Conservation (phyloP, 1,284 basidiomycete species). For the Trichosporon asahii region DNA sequence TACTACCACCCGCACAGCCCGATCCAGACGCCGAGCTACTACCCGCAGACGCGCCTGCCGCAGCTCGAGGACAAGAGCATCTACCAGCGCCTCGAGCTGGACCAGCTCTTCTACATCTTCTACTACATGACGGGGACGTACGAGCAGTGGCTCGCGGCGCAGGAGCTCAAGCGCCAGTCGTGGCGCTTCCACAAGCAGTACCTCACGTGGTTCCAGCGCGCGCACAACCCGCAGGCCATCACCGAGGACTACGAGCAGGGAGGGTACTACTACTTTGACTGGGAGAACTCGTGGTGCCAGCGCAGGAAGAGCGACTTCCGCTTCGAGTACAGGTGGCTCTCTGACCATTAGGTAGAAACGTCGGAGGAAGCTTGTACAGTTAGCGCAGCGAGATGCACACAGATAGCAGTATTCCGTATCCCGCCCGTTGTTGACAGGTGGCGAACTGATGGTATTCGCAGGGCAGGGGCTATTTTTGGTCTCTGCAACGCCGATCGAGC, state of each 20-base stretch:
- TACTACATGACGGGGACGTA: constrained; percentile 97
- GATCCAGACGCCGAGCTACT: constrained; percentile 86
- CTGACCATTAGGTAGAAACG: constrained; percentile 7
- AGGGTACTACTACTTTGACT: constrained; percentile 94
- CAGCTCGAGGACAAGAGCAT: constrained; percentile 79
- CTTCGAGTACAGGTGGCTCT: constrained; percentile 59
- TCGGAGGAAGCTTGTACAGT: constrained; percentile 2
- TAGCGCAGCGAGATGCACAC: constrained; percentile 4
- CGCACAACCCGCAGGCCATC: constrained; percentile 97
- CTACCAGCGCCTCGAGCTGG: constrained; percentile 90
- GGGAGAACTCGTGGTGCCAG: constrained; percentile 97
- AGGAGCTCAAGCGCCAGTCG: constrained; percentile 94
- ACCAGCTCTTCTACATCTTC: constrained; percentile 98
- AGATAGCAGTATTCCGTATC: constrained; percentile 1
- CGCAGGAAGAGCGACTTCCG: constrained; percentile 97
- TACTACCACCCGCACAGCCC: constrained; percentile 96
- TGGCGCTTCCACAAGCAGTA: constrained; percentile 99
- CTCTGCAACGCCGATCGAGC: neutral
- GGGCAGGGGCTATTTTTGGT: neutral
- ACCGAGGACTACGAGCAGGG: constrained; percentile 99
- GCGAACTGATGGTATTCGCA: too few species aligned
- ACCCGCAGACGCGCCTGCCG: constrained; percentile 82
- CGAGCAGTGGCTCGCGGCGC: constrained; percentile 96
- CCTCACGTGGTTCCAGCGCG: constrained; percentile 98
- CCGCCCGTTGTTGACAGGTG: too few species aligned